Conservation (phyloP, 1,284 basidiomycete genomes). For the Marasmius fiardii region DNA sequence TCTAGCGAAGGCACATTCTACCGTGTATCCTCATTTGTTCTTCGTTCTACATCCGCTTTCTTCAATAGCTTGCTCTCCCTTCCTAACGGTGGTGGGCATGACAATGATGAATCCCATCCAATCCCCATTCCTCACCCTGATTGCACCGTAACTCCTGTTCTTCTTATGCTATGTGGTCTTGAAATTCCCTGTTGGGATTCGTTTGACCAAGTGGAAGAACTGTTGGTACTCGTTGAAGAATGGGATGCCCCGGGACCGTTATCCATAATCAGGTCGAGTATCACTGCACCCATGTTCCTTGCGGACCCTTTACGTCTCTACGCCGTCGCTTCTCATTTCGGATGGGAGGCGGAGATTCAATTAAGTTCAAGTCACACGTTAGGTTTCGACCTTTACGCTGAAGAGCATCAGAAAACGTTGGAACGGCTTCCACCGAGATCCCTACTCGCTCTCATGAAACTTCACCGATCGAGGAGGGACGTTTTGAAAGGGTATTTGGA, state of each 20-base stretch:
- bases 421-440: slow-evolving; percentile 24
- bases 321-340: slow-evolving; percentile 33
- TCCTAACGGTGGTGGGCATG: slow-evolving; percentile 7
- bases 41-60: slow-evolving; percentile 35
- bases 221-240: slow-evolving; percentile 30
- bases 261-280: slow-evolving; percentile 32
- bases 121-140: slow-evolving; percentile 17
- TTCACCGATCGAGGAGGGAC: slow-evolving; percentile 31
- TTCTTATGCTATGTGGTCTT: slow-evolving; percentile 35
- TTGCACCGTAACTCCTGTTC: slow-evolving; percentile 26
- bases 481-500: slow-evolving; percentile 26
- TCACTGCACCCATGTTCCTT: slow-evolving; percentile 34
- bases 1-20: slow-evolving; percentile 35
- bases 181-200: slow-evolving; percentile 30
- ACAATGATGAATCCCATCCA: slow-evolving; percentile 5
- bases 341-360: slow-evolving; percentile 36
- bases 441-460: slow-evolving; percentile 27
- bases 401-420: slow-evolving; percentile 22
- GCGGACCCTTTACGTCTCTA: slow-evolving; percentile 34
- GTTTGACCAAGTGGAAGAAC: slow-evolving; percentile 32
- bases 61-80: slow-evolving; percentile 26
- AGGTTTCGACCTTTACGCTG: slow-evolving; percentile 25
- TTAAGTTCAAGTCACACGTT: slow-evolving; percentile 33
- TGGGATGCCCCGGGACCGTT: slow-evolving; percentile 38
- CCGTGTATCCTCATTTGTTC: slow-evolving; percentile 32